Evolutionary conservation across 2,329 filamentous ascomycete species (phyloP).

Genomic region (Sporothrix inflata): DNA sequence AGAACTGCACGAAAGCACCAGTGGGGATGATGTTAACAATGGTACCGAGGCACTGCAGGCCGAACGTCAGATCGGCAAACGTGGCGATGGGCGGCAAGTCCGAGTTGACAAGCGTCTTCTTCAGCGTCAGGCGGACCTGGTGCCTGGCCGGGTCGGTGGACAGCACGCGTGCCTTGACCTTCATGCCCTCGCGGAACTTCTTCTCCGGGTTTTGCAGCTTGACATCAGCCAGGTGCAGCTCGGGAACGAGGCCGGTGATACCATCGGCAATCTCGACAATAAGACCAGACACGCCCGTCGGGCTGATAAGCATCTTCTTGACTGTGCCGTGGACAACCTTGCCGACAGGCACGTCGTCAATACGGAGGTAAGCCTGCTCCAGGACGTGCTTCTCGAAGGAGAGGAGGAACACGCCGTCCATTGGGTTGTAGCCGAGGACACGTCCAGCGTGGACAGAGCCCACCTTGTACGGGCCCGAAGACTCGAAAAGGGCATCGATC

Average conservation of each 20-base stretch:
- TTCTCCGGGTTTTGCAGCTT: constrained; percentile 90
- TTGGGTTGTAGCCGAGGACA: constrained; percentile 80
- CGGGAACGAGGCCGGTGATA: constrained; percentile 84
- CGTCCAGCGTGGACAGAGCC: constrained; percentile 80
- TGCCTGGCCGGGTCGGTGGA: constrained; percentile 76
- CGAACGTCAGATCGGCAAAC: constrained; percentile 73
- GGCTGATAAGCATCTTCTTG: constrained; percentile 79
- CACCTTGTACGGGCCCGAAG: constrained; percentile 75
- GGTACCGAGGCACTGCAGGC: constrained; percentile 81
- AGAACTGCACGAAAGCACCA: constrained; percentile 92
- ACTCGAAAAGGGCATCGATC: constrained; percentile 77
- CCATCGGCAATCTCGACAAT: constrained; percentile 84
- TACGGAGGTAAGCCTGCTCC: constrained; percentile 84
- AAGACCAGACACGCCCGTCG: constrained; percentile 77
- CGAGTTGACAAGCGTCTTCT: constrained; percentile 92
- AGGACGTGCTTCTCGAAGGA: constrained; percentile 83
- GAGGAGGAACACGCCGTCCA: constrained; percentile 84
- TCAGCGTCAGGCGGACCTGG: constrained; percentile 84
- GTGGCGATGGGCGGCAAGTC: constrained; percentile 78
- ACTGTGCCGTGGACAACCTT: constrained; percentile 79
- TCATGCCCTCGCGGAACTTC: constrained; percentile 87
- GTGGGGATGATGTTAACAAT: constrained; percentile 77
- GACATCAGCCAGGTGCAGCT: constrained; percentile 86
- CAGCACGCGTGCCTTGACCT: constrained; percentile 82
- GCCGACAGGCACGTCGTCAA: constrained; percentile 86